Evolutionary conservation across 352 stramenopile genomes (phyloP), one percentile per base, ranked within the genome.

Genomic region (Pythium rishiriense): DNA sequence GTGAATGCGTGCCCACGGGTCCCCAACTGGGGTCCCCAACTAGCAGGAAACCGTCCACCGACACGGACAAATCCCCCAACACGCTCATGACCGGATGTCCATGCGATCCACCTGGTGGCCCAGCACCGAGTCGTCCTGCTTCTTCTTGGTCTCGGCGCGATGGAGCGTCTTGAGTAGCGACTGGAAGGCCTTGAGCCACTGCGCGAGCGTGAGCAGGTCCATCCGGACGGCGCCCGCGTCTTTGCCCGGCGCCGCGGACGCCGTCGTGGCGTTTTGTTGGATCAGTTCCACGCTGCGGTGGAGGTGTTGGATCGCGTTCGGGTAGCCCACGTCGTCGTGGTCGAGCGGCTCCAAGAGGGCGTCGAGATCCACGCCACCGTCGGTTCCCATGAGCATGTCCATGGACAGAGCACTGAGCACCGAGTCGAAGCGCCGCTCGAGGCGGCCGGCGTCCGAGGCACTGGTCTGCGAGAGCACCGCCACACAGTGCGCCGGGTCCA

Each of bases 181-280:
- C 17, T 89, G 67, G 50, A 88, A 93, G 11, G 70, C 70, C 45
- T 85, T 85, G 31, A 91, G 68, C 83, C 83, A 93, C 37, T 89
- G 80, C 24, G 68, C 39, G 6, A 83, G 66, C 25, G 74, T 75
- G 49, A 90, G 68, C 50, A 91, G 59, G 52, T 93, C 81, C 12
- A 78, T 72, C 8, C 74, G 75, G 28, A 78, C 72, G 1, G 10
- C 52, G 22, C 79, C 71, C 42, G 80, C 73, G 39, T 57, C 76
- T 31, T 75, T 78, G 37, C 59, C 49, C 29, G 49, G 63, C 11
- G 45, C 39, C 19, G 15, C 25, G 21, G n/a, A 17, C 15, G 35
- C n/a, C 26, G 41, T 24, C 4, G 69, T 64, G 0, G 64, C 49
- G 10, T 31, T 56, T 33, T 69, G 70, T 47, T 88, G 79, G 10